phyloP scores from a whole-genome alignment of 495 filamentous ascomycete genomes.

The Pyrenopolyporus hunteri region DNA sequence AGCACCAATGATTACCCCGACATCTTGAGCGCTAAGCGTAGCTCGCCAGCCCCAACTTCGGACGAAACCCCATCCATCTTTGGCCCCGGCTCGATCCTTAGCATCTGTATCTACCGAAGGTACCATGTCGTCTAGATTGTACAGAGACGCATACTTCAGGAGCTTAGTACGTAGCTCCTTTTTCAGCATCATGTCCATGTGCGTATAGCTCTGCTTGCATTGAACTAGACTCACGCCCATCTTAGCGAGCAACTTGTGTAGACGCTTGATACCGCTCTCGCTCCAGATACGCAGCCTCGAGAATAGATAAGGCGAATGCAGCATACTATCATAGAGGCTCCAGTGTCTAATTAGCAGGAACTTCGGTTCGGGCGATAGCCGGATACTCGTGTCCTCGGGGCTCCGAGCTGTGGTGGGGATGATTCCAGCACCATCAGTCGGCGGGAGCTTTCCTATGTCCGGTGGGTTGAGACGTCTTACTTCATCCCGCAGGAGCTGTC shows the following conservation, averaged over 20 bases:
- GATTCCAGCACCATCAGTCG: slow-evolving; percentile 69
- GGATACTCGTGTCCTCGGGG: slow-evolving; percentile 90
- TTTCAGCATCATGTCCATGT: slow-evolving; percentile 99
- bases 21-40: slow-evolving; percentile 87
- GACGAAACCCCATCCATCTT: slow-evolving; percentile 95
- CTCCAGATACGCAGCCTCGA: slow-evolving; percentile 93
- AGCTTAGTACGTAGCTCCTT: slow-evolving; percentile 83
- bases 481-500: slow-evolving; percentile 87
- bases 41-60: slow-evolving; percentile 98
- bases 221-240: slow-evolving; percentile 96
- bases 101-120: slow-evolving; percentile 68
- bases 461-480: slow-evolving; percentile 92
- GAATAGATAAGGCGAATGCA: slow-evolving; percentile 95
- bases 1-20: slow-evolving; percentile 86
- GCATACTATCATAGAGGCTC: slow-evolving; percentile 98
- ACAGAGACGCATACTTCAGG: slow-evolving; percentile 85
- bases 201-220: slow-evolving; percentile 93
- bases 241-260: slow-evolving; percentile 96
- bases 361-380: slow-evolving; percentile 89
- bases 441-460: slow-evolving; percentile 52
- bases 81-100: slow-evolving; percentile 61
- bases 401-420: slow-evolving; percentile 88
- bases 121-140: slow-evolving; percentile 90
- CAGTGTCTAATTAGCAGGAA: slow-evolving; percentile 95
- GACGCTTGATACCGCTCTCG: slow-evolving; percentile 81